Base-by-base conservation (phyloP, 225 moss, liverwort and hornwort genomes). In the Polytrichum commune region DNA sequence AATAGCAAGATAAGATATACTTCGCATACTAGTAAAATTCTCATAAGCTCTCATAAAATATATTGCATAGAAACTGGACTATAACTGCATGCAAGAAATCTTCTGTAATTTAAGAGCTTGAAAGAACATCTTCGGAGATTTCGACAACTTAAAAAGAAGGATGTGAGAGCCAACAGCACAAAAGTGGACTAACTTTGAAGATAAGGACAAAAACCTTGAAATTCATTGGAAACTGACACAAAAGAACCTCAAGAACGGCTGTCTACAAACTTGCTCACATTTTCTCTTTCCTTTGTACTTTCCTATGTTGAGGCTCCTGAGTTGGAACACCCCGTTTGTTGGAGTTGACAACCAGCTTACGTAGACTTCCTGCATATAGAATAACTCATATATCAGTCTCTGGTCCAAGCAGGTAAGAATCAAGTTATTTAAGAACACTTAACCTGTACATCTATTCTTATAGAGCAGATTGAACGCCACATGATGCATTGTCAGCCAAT, bases 261-360 rank as follows among this genome's bases (percentile, higher is more conserved):
- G 77, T 77, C 78, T 83, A 73, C 81, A 77, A 78, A 88, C 77
- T 75, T 78, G 83, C 90, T 93, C 85, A 93, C 96, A 79, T 72
- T 79, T 89, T 79, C 80, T 84, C 92, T 78, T 70, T 79, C 78
- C 73, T 89, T 75, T 83, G 84, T 74, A 86, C 89, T 85, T 96
- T 96, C 78, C 93, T 84, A 80, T 96, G 92, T 78, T 83, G 74
- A 69, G 93, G 90, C 86, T 96, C 93, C 66, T 83, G 85, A 69
- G 78, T 76, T 33, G 84, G 79, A 66, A 72, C 72, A 73, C 72
- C 76, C 72, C 84, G 84, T 73, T 86, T 90, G 67, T 89, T 90
- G 46, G 67, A 33, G 66, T 64, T 74, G 70, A 64, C 73, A 6
- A 23, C 65, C 68, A 78, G 19, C 28, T 53, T 64, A 24, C 72